These are phyloP conservation scores for Talaromyces piceae DNA, from an alignment of 2,329 filamentous ascomycete genomes.

Conservation along the genomic window DNA sequence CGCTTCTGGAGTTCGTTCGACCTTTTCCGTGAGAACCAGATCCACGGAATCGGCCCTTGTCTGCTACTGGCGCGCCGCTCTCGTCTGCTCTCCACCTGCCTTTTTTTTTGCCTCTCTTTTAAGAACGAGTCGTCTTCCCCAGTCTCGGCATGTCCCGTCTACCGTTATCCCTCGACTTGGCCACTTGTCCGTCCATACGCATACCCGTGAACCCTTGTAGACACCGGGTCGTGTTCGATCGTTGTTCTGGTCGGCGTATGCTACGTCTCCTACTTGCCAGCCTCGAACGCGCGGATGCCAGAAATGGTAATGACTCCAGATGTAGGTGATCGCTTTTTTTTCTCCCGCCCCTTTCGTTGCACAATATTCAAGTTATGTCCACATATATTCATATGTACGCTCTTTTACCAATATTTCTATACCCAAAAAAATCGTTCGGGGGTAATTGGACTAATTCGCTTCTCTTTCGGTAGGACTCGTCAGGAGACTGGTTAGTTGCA, in stretches of 20 bases:
- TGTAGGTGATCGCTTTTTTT: constrained; percentile 8
- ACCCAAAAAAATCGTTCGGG: no score
- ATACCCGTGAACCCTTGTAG: not conserved
- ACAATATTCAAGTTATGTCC: no score
- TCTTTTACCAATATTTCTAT: no score
- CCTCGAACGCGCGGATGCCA: not conserved
- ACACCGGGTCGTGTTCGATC: no score
- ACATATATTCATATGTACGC: no score
- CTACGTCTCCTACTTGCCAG: not conserved
- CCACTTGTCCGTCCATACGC: not conserved
- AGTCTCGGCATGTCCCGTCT: not conserved
- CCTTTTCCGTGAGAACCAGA: constrained; percentile 9
- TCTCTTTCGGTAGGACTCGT: constrained; percentile 9
- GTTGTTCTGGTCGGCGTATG: not conserved
- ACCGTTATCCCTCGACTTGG: not conserved
- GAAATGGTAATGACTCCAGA: constrained; percentile 12
- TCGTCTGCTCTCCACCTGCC: not conserved
- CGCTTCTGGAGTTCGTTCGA: not conserved
- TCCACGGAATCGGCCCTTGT: constrained; percentile 10
- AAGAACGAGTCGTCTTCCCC: not conserved
- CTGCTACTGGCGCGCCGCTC: not conserved
- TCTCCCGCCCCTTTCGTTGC: not conserved
- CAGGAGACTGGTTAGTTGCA: constrained; percentile 11
- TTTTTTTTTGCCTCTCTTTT: not conserved
- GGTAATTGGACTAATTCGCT: not conserved